phyloP scores from a whole-genome alignment of 2,329 filamentous ascomycete genomes.

The Balansia obtecta region DNA sequence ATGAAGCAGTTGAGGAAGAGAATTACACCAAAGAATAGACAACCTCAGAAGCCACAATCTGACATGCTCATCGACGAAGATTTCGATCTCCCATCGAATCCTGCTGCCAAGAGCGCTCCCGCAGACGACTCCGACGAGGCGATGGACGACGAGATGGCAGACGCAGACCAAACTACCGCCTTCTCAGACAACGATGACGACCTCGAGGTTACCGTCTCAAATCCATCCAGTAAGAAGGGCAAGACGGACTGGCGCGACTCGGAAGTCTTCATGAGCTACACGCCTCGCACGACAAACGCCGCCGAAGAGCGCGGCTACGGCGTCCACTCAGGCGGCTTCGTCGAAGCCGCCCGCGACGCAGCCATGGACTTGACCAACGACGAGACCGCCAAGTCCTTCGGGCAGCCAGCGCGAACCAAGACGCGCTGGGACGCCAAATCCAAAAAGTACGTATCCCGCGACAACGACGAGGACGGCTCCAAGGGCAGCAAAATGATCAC shows the following conservation, averaged over 20 bases:
- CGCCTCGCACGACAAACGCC: constrained; percentile 64
- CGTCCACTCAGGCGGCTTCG: constrained; percentile 78
- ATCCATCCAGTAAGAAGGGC: constrained; percentile 36
- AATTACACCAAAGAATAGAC: constrained; percentile 45
- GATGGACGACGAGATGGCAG: constrained; percentile 7
- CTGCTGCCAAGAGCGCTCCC: constrained; percentile 8
- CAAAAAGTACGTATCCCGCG: constrained; percentile 84
- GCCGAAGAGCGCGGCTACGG: constrained; percentile 89
- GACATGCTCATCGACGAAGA: constrained; percentile 20
- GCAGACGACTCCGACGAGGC: constrained; percentile 12
- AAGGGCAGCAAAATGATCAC: constrained; percentile 60
- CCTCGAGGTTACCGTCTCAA: constrained; percentile 59
- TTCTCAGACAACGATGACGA: constrained; percentile 33
- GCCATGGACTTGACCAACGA: constrained; percentile 92
- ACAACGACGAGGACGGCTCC: constrained; percentile 90
- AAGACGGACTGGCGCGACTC: constrained; percentile 64
- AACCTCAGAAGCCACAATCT: constrained; percentile 27
- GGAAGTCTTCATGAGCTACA: constrained; percentile 95
- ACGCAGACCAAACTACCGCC: not conserved
- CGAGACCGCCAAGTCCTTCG: constrained; percentile 69
- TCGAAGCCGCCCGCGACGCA: constrained; percentile 72
- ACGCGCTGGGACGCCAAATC: constrained; percentile 97
- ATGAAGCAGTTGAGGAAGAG: constrained; percentile 61
- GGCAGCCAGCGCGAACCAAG: constrained; percentile 56
- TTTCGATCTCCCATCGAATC: constrained; percentile 8